phyloP scores from a whole-genome alignment of 805 yeast species.

The Zygoascus flipseniorum region DNA sequence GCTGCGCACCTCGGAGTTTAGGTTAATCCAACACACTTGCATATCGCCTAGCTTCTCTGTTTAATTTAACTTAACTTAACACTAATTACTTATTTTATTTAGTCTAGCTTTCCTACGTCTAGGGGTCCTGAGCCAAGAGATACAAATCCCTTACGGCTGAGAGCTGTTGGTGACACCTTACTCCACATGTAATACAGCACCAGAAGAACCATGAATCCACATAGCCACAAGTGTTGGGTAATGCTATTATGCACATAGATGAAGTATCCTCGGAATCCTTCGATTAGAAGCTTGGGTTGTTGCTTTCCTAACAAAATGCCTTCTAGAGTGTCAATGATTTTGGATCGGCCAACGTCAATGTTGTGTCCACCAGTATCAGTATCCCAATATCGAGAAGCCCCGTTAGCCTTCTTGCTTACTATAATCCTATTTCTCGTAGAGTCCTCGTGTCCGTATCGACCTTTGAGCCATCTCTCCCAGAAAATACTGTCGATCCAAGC shows the following conservation, averaged over 20 bases:
- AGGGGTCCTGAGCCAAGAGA: background rate
- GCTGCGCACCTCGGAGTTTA: too few species aligned
- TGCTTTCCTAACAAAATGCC: slow-evolving; percentile 8
- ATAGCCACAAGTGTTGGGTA: background rate
- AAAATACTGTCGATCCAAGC: slow-evolving; percentile 30
- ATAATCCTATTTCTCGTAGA: slow-evolving; percentile 15
- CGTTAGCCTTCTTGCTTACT: slow-evolving; percentile 21
- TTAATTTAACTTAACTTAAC: too few species aligned
- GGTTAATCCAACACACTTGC: too few species aligned
- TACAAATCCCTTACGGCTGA: background rate
- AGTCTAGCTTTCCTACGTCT: background rate
- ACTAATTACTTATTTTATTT: background rate
- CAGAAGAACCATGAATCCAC: background rate
- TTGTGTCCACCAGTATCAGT: slow-evolving; percentile 16
- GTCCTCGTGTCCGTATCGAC: slow-evolving; percentile 18
- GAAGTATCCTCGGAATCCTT: slow-evolving; percentile 6
- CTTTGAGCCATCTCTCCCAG: slow-evolving; percentile 28
- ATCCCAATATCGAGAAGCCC: slow-evolving; percentile 25
- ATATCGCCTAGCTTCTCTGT: too few species aligned
- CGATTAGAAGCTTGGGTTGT: slow-evolving; percentile 6
- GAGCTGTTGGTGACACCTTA: background rate
- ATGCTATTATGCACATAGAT: background rate
- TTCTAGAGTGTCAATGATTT: slow-evolving; percentile 16
- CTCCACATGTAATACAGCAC: background rate
- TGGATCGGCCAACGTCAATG: slow-evolving; percentile 17